A percentile compares a stretch with the other conserved stretches of the same genome.
Evolutionary conservation across 805 yeast species (phyloP).

Genomic region (Middelhovenomyces tepae): DNA sequence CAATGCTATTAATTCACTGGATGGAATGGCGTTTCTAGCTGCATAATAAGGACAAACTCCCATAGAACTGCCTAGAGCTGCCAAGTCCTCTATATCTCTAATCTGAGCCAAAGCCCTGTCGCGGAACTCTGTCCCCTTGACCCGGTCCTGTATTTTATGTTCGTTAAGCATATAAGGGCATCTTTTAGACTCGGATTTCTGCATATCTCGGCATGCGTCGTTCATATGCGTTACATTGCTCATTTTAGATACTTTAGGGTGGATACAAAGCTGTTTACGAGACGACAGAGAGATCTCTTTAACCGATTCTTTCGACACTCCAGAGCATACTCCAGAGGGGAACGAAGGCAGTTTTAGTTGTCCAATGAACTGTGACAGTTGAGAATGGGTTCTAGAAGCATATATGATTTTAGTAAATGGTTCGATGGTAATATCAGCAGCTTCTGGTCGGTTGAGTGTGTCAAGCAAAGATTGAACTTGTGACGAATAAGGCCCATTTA

Average conservation of each 20-base stretch:
- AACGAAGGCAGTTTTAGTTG: conserved; percentile 58
- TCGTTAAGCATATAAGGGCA: conserved; percentile 38
- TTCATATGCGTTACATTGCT: conserved; percentile 50
- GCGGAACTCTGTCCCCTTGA: conserved; percentile 35
- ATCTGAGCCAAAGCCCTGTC: conserved; percentile 49
- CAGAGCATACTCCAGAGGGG: conserved; percentile 44
- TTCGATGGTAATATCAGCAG: conserved; percentile 14
- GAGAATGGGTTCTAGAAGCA: conserved; percentile 88
- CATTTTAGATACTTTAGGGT: conserved; percentile 47
- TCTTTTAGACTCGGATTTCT: conserved; percentile 31
- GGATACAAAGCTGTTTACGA: conserved; percentile 74
- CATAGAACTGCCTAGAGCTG: conserved; percentile 44
- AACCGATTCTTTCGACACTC: conserved; percentile 36
- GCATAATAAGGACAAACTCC: conserved; percentile 79
- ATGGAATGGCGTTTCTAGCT: conserved; percentile 43
- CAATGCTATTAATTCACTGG: conserved; percentile 68
- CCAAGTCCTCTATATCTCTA: conserved; percentile 75
- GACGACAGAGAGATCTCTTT: conserved; percentile 74
- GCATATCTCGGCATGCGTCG: conserved; percentile 73
- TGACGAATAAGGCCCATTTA: conserved; percentile 28
- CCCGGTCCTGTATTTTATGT: conserved; percentile 25
- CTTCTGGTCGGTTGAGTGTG: conserved; percentile 30
- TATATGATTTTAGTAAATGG: conserved; percentile 35
- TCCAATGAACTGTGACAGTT: conserved; percentile 66
- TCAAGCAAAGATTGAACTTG: conserved; percentile 44